Conservation (phyloP, 1,284 basidiomycete genomes). For the Melampsora abietis-canadensis region DNA sequence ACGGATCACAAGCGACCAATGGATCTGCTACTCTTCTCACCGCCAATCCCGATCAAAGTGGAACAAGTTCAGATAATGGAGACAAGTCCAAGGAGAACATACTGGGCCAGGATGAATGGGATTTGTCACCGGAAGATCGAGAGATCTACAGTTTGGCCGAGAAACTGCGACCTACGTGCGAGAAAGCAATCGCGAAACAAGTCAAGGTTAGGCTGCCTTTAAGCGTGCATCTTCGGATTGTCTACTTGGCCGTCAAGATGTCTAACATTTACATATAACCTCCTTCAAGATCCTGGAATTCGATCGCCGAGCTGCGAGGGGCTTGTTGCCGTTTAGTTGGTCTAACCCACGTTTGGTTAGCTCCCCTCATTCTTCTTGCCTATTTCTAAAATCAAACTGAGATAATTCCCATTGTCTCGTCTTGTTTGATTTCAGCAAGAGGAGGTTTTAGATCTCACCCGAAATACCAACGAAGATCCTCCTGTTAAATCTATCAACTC, state of each 20-base stretch:
- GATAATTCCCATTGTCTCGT: not conserved
- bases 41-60: not conserved
- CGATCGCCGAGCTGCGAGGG: constrained; percentile 72
- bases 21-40: constrained; percentile 21
- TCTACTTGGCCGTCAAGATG: not conserved
- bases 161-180: constrained; percentile 77
- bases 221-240: not conserved
- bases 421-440: constrained; percentile 45
- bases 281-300: constrained; percentile 70
- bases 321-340: constrained; percentile 61
- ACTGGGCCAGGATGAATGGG: constrained; percentile 44
- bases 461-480: constrained; percentile 28
- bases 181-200: constrained; percentile 76
- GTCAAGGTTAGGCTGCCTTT: constrained; percentile 57
- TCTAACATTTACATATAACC: not conserved
- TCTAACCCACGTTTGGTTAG: constrained; percentile 52
- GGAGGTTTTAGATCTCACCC: constrained; percentile 47
- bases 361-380: not conserved
- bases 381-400: not conserved
- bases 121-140: constrained; percentile 50
- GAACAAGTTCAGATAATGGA: not conserved
- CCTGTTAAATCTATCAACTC: constrained; percentile 42
- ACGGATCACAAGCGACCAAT: constrained; percentile 36
- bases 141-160: constrained; percentile 58
- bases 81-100: constrained; percentile 1